These are phyloP conservation scores for Cyclanthera cordifolia DNA, from an alignment of 306 rosid species.

Conservation along the genomic window DNA sequence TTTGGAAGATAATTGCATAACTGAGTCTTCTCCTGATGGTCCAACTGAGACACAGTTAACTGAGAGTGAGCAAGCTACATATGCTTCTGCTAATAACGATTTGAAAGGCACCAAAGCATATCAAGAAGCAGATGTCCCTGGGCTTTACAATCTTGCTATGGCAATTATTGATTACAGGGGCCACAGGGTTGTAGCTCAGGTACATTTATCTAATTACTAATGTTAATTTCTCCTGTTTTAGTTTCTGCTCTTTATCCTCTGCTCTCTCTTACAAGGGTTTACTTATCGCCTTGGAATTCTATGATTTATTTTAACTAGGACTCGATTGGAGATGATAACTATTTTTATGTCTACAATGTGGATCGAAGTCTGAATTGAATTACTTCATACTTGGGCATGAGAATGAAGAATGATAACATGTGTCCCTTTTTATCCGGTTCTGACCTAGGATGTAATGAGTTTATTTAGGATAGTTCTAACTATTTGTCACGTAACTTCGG, in stretches of 20 bases:
- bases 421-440: not conserved
- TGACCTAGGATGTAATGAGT: not conserved
- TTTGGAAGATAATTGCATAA: slow-evolving; percentile 33
- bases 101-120: slow-evolving; percentile 96
- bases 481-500: not conserved
- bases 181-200: slow-evolving; percentile 99
- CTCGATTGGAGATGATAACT: not conserved
- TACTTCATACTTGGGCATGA: not conserved
- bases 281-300: not conserved
- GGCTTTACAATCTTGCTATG: slow-evolving; percentile 94
- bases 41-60: slow-evolving; percentile 53
- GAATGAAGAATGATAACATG: not conserved
- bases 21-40: slow-evolving; percentile 34
- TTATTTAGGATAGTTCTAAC: not conserved
- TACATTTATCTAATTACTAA: slow-evolving; percentile 7
- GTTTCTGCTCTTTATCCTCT: not conserved
- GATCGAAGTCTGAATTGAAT: not conserved
- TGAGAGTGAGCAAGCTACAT: slow-evolving; percentile 96
- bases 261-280: not conserved
- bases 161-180: slow-evolving; percentile 94
- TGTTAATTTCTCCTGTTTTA: not conserved
- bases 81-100: slow-evolving; percentile 99
- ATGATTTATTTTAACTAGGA: not conserved
- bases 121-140: slow-evolving; percentile 96
- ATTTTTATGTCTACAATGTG: not conserved